Evolutionary conservation across 805 yeast species (phyloP), one percentile per base, ranked within the genome.

Genomic region (Zygosaccharomyces gambellarensis): DNA sequence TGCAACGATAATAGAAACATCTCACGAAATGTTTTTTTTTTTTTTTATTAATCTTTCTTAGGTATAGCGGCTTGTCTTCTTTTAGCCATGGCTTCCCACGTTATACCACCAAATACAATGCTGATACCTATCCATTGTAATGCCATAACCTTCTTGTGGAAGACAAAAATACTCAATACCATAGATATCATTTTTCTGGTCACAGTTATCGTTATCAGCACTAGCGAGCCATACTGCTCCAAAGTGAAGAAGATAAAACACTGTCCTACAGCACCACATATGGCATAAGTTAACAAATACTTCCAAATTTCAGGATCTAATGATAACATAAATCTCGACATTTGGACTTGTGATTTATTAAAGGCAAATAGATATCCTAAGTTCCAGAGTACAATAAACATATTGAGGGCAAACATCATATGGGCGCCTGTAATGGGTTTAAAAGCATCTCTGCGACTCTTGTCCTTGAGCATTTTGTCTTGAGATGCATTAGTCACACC

Each of bases 111-210:
- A 69, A 92, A 90, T 1, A 94, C 99, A 50, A 87, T 68, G 1
- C 66, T 46, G 5, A 94, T 82, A 0, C 98, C 98, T 0, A 71
- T 32, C 90, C 96, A 86, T 70, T 94, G 98, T 7, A 72, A 67
- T 2, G 48, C 6, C 29, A 70, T 73, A 55, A 94, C 76, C 4
- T 66, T 63, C 64, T 94, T 97, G n/a, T 94, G 92, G 69, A 89
- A 92, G 54, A 92, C 71, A 3, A 88, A 65, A 45, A 94, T 97
- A 60, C 96, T 86, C 46, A 92, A 69, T 30, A 90, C 76, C 98
- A 94, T 92, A 36, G 97, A 89, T 43, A 90, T 73, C 97, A 94
- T 92, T 63, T 94, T 94, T 59, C 99, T 78, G 1, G 99, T 92
- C 8, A 94, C 97, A 0, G 98, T 94, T 14, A 95, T 92, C 36